Percentiles rank a stretch among this genome's conserved stretches.
These are phyloP conservation scores for Linum lewisii DNA, from an alignment of 345 rosid genomes.

Conservation along the genomic window DNA sequence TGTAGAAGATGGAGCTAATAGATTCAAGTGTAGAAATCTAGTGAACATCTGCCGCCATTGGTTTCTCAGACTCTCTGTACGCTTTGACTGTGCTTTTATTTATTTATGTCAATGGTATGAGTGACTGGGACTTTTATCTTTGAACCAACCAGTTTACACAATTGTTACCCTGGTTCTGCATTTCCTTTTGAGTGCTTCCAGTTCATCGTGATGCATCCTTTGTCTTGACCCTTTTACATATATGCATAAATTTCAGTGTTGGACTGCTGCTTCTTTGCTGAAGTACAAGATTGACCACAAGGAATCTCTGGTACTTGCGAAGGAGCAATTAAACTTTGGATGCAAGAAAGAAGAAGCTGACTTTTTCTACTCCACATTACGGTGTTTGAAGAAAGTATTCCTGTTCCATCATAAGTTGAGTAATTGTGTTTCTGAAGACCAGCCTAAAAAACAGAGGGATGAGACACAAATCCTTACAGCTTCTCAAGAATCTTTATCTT, in stretches of 20 bases:
- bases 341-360: slow-evolving; percentile 67
- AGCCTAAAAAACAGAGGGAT: slow-evolving; percentile 15
- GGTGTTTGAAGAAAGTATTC: slow-evolving; percentile 52
- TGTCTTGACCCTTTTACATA: background rate
- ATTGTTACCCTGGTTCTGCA: too few relatives aligned
- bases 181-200: too few relatives aligned
- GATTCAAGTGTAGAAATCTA: too few relatives aligned
- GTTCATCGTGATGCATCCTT: too few relatives aligned
- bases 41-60: too few relatives aligned
- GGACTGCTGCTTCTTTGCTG: slow-evolving; percentile 70
- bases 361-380: slow-evolving; percentile 41
- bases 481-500: slow-evolving; percentile 24
- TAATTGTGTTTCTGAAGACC: slow-evolving; percentile 17
- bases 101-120: too few relatives aligned
- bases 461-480: slow-evolving; percentile 18
- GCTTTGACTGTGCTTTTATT: too few relatives aligned
- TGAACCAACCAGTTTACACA: too few relatives aligned
- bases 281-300: slow-evolving; percentile 51
- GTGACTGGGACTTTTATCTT: too few relatives aligned
- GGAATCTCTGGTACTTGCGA: slow-evolving; percentile 61
- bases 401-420: slow-evolving; percentile 18
- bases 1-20: too few relatives aligned
- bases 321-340: slow-evolving; percentile 42
- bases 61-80: too few relatives aligned
- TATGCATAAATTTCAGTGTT: slow-evolving; percentile 44